phyloP scores from a whole-genome alignment of 1,284 basidiomycete genomes.

The Cutaneotrichosporon arboriforme region DNA sequence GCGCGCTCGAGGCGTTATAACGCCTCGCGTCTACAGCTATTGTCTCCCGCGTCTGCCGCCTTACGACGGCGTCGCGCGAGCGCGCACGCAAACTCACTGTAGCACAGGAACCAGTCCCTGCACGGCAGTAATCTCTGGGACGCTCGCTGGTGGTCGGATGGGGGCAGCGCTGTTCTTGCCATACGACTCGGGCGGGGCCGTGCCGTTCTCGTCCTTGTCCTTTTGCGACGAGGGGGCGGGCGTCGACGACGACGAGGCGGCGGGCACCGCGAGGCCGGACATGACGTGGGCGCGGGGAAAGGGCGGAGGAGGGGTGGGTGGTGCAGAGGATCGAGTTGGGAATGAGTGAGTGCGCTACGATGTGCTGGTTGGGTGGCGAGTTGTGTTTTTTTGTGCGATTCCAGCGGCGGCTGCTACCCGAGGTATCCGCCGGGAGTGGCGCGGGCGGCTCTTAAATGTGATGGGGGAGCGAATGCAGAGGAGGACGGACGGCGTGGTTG shows the following conservation, averaged over 20 bases:
- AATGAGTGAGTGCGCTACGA: neutral
- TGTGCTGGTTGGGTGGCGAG: neutral
- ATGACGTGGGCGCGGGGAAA: conserved; percentile 4
- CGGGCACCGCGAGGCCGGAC: conserved; percentile 27
- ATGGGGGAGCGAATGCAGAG: too few relatives aligned
- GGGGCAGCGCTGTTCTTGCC: conserved; percentile 17
- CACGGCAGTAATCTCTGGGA: conserved; percentile 76
- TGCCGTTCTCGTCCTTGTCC: conserved; percentile 2
- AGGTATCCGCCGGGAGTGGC: too few relatives aligned
- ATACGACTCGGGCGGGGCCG: conserved; percentile 8
- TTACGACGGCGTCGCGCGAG: too few relatives aligned
- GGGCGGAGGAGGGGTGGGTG: neutral
- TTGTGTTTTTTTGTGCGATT: neutral
- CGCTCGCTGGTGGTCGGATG: conserved; percentile 26
- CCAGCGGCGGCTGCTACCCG: too few relatives aligned
- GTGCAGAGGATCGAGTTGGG: neutral
- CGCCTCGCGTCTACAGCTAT: neutral
- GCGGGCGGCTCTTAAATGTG: too few relatives aligned
- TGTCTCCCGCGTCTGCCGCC: neutral
- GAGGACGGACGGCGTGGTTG: too few relatives aligned
- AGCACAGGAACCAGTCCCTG: conserved; percentile 91
- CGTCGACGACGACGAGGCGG: conserved; percentile 2
- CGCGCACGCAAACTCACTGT: too few relatives aligned
- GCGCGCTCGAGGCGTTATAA: too few relatives aligned
- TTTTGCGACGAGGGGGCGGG: neutral